phyloP scores from a whole-genome alignment of 2,329 filamentous ascomycete species.

The Neonectria punicea region DNA sequence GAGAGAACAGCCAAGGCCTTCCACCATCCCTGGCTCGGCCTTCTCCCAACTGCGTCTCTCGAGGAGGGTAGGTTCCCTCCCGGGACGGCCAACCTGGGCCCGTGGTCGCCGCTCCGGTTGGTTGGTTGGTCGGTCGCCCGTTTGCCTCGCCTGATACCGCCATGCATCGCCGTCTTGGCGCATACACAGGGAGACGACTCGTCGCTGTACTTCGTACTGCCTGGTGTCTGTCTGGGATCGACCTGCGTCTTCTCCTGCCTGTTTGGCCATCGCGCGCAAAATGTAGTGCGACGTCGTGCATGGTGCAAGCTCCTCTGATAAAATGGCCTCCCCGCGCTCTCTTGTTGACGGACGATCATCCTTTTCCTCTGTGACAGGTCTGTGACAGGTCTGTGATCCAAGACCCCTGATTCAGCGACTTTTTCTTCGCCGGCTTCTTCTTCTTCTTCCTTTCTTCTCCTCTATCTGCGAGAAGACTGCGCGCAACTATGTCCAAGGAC shows the following conservation, averaged over 20 bases:
- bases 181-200: not conserved
- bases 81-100: not conserved
- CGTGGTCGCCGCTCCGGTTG: not conserved
- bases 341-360: not conserved
- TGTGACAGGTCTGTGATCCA: not conserved
- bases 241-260: constrained; percentile 37
- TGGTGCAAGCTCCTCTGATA: constrained; percentile 16
- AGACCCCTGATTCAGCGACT: not conserved
- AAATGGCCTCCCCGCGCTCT: constrained; percentile 3
- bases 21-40: not conserved
- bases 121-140: not conserved
- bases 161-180: not conserved
- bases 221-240: constrained; percentile 6
- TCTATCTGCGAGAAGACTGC: not conserved
- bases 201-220: not conserved
- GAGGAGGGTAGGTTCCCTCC: not conserved
- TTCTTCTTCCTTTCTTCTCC: not conserved
- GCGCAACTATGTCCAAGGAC: constrained; percentile 37
- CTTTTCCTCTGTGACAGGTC: not conserved
- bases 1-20: not conserved
- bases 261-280: constrained; percentile 34
- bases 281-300: constrained; percentile 11
- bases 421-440: not conserved
- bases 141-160: not conserved
- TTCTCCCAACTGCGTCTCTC: not conserved